Evolutionary conservation across 1,284 basidiomycete genomes (phyloP), one percentile per base, ranked within the genome.

Genomic region (Leccinum ponderosum): DNA sequence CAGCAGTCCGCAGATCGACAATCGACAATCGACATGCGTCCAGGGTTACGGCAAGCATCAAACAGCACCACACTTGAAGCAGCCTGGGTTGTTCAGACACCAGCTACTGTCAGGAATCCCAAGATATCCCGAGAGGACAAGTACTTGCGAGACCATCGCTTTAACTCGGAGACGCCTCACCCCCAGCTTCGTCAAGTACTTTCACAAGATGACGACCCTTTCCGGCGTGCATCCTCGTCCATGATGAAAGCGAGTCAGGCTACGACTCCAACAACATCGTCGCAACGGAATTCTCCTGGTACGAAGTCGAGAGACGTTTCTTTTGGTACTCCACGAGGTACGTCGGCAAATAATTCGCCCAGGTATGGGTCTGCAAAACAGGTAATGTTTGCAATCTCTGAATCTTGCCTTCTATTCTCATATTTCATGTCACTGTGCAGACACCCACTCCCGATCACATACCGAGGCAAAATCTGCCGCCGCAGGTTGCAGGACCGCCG

Each of bases 31-130:
- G 64, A 71, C 12, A 39, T 15, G 12, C 61, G 61, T 50, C 44
- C 57, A 35, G 71, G 62, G 7, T 14, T 22, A 53, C 69, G 60
- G 37, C 62, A 65, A 52, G 22, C 60, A 37, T 62, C 72, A 6
- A 68, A 57, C 29, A 39, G 53, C 9, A 56, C 68, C 39, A 75
- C 71, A 2, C 62, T 75, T 29, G 65, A 75, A 57, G 66, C 70
- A 27, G 68, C 75, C 11, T 73, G 75, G 74, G 66, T 76, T 20
- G 73, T 75, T 11, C 75, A 73, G 53, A 76, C 69, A 14, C 63
- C 73, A 6, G 57, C 64, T 14, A 64, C 62, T 20, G 56, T 52
- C 39, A 73, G 63, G 57, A 59, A 52, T 35, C 14, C 63, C 53
- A 63, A 55, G 22, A 64, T 65, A 59, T 62, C 70, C 53, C 64